phyloP scores from a whole-genome alignment of 768 basidiomycete genomes.

The Suillus subaureus region DNA sequence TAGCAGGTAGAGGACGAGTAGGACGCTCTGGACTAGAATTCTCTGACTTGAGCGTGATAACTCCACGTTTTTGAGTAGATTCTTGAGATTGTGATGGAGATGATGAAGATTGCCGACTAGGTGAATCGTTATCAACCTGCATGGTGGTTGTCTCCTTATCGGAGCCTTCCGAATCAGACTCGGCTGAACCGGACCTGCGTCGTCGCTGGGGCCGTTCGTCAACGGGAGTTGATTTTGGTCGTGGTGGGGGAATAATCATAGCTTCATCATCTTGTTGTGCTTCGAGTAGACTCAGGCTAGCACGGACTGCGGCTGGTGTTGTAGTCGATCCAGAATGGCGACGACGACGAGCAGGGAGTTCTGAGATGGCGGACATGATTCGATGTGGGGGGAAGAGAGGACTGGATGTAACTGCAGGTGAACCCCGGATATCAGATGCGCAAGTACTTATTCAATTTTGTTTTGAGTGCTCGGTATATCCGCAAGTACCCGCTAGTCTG shows the following conservation, averaged over 20 bases:
- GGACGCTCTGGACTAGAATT: slow-evolving; percentile 47
- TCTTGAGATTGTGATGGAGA: slow-evolving; percentile 12
- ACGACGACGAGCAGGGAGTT: slow-evolving; percentile 45
- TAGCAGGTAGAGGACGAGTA: slow-evolving; percentile 63
- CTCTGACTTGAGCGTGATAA: slow-evolving; percentile 23
- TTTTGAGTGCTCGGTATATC: not conserved
- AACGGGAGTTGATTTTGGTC: slow-evolving; percentile 74
- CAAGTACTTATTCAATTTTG: slow-evolving; percentile 6
- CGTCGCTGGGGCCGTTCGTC: slow-evolving; percentile 57
- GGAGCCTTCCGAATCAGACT: slow-evolving; percentile 37
- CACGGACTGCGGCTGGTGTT: slow-evolving; percentile 32
- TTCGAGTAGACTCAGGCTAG: slow-evolving; percentile 15
- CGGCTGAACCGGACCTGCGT: slow-evolving; percentile 43
- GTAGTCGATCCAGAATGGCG: slow-evolving; percentile 63
- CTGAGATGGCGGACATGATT: slow-evolving; percentile 18
- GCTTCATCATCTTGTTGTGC: slow-evolving; percentile 23
- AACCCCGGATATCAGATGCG: not conserved
- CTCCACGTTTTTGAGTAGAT: slow-evolving; percentile 18
- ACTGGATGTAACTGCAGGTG: not conserved
- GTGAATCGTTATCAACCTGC: slow-evolving; percentile 26
- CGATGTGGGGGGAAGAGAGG: not conserved
- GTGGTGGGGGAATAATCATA: slow-evolving; percentile 53
- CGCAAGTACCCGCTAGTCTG: not conserved
- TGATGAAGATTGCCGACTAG: slow-evolving; percentile 3
- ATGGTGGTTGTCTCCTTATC: slow-evolving; percentile 32